These are phyloP conservation scores for Diaporthe aspalathi DNA, from an alignment of 2,329 filamentous ascomycete species.

Conservation along the genomic window DNA sequence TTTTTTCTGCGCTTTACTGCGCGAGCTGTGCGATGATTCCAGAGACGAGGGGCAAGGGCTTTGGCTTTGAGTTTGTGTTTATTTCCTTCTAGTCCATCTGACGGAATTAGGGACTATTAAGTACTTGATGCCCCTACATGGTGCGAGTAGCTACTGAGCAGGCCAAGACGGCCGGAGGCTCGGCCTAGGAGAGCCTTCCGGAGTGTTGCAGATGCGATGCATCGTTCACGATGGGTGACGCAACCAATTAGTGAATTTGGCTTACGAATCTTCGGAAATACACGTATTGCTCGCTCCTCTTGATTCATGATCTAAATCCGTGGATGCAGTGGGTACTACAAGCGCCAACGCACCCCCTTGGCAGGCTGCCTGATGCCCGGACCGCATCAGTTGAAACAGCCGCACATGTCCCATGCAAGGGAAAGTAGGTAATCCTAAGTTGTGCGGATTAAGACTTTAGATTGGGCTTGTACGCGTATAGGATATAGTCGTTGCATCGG, in stretches of 20 bases:
- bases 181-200: neutral
- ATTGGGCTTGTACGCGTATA: too few relatives aligned
- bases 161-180: neutral
- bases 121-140: neutral
- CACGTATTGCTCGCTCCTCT: neutral
- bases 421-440: neutral
- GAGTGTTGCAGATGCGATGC: neutral
- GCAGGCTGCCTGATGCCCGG: too few relatives aligned
- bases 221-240: neutral
- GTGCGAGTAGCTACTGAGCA: too few relatives aligned
- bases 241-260: neutral
- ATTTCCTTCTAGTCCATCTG: too few relatives aligned
- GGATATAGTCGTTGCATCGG: neutral
- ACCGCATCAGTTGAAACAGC: too few relatives aligned
- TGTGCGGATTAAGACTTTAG: neutral
- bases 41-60: too few relatives aligned
- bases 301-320: neutral
- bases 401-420: too few relatives aligned
- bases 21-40: neutral
- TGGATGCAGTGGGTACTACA: neutral
- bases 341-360: too few relatives aligned
- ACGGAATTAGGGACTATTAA: neutral
- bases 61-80: too few relatives aligned
- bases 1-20: neutral
- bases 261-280: neutral